These are phyloP conservation scores for Geotrichum macrosporum DNA, from an alignment of 1,139 yeast species.

Conservation along the genomic window DNA sequence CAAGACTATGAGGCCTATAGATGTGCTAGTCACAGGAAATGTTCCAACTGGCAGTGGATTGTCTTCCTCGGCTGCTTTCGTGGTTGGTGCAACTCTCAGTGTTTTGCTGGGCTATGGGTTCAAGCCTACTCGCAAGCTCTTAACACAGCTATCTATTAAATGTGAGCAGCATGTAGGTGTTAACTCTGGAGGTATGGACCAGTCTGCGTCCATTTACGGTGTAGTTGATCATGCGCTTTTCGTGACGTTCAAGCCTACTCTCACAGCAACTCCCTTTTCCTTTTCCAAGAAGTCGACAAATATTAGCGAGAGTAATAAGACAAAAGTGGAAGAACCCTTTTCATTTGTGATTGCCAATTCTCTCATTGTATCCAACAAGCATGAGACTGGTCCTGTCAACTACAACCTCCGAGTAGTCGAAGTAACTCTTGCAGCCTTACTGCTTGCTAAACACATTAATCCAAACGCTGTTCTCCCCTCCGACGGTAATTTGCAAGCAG, in stretches of 20 bases:
- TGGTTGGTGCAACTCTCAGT: constrained; percentile 61
- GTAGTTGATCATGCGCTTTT: constrained; percentile 55
- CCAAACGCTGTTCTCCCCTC: constrained; percentile 36
- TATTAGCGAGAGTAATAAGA: not conserved
- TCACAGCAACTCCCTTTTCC: constrained; percentile 59
- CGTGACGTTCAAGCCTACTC: constrained; percentile 58
- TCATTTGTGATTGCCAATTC: constrained; percentile 62
- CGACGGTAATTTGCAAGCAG: constrained; percentile 56
- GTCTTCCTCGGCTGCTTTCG: constrained; percentile 69
- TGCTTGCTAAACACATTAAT: constrained; percentile 40
- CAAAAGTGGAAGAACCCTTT: constrained; percentile 41
- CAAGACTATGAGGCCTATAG: constrained; percentile 32
- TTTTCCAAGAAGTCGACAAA: constrained; percentile 1
- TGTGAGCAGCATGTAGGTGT: constrained; percentile 73
- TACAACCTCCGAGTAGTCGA: constrained; percentile 51
- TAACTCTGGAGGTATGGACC: constrained; percentile 77
- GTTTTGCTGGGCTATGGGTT: constrained; percentile 54
- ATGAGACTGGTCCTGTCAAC: constrained; percentile 64
- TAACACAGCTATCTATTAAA: constrained; percentile 59
- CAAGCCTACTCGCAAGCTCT: constrained; percentile 42
- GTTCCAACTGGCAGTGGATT: constrained; percentile 75
- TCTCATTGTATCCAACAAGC: constrained; percentile 58
- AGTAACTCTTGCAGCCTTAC: constrained; percentile 20
- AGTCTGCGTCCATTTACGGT: constrained; percentile 69
- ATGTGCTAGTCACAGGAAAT: constrained; percentile 56